Base-by-base conservation (phyloP, 352 stramenopile species). In the Globisporangium nunn region DNA sequence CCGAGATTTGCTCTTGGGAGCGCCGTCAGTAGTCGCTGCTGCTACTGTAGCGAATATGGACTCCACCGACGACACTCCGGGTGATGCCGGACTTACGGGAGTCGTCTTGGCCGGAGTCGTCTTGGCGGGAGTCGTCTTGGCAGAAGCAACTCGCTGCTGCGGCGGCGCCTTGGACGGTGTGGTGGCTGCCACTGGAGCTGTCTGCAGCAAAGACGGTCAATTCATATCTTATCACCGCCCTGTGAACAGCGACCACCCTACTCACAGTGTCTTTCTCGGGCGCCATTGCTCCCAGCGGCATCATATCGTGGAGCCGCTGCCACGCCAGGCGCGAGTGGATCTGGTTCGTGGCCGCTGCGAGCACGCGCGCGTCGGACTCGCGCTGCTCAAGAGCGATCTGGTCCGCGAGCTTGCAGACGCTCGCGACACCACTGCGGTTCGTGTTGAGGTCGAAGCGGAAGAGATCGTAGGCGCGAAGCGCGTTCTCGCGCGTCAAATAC, bases 381-480 rank as follows among this genome's bases (percentile, higher is more conserved):
- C 55, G 64, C 51, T 85, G 73, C 2, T 56, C 56, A 2, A 15
- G 46, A 17, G 54, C 56, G 29, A 67, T 43, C 46, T 61, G 66
- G 45, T 46, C 54, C 43, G 35, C 64, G 14, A 69, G 54, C 33
- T 72, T 61, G 31, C 58, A 56, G 15, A 88, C 52, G 14, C 62
- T 70, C 5, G 59, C 53, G 14, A 71, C 70, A 1, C 67, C 68
- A 4, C 50, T 55, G 30, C 63, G 41, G 12, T 61, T 66, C 6
- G 59, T 55, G 1, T 44, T 62, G 52, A 82, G 67, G 11, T 60
- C 57, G 11, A 62, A 61, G 4, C 70, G 63, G 49, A 74, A 65
- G 50, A 69, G n/a, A 7, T 75, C 63, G 49, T 91, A 91, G 8
- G 60, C 66, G n/a, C 71, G 41, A 14, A 77, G 53, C 8, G 78